Conservation (phyloP, 1,284 basidiomycete species). For the Heterobasidion irregulare region DNA sequence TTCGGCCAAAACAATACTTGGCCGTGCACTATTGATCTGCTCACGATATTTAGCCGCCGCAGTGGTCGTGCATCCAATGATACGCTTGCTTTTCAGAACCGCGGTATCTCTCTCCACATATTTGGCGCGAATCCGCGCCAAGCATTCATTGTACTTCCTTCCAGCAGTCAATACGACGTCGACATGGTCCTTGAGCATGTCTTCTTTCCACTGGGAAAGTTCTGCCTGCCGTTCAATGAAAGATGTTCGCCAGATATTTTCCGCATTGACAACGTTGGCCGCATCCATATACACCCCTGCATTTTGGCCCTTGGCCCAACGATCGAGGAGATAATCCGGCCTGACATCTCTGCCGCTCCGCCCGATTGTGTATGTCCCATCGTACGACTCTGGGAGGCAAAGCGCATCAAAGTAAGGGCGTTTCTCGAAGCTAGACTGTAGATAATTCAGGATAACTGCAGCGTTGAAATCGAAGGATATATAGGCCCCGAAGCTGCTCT, state of each 20-base stretch:
- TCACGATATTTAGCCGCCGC: conserved; percentile 52
- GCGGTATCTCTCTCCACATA: conserved; percentile 26
- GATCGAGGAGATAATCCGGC: not conserved
- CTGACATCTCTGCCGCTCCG: not conserved
- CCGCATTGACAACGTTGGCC: not conserved
- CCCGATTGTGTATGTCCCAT: not conserved
- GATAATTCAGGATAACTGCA: conserved; percentile 24
- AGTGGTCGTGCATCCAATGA: conserved; percentile 62
- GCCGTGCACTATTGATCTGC: conserved; percentile 34
- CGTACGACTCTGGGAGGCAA: not conserved
- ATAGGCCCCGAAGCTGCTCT: not conserved
- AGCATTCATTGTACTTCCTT: conserved; percentile 30
- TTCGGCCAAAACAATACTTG: conserved; percentile 51
- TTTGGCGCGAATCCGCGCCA: conserved; percentile 26
- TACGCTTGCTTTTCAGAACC: conserved; percentile 38
- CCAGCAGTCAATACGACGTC: conserved; percentile 9
- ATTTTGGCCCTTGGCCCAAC: not conserved
- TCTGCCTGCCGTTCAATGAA: not conserved
- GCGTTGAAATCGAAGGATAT: not conserved
- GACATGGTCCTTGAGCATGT: conserved; percentile 5
- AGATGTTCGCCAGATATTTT: not conserved
- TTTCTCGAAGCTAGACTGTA: conserved; percentile 18
- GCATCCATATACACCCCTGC: not conserved
- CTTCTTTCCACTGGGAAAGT: not conserved
- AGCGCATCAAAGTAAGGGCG: conserved; percentile 21